Percentiles rank a stretch among this genome's conserved stretches.
phyloP scores from a whole-genome alignment of 2,329 filamentous ascomycete genomes.

The Verticillium zaregamsianum region DNA sequence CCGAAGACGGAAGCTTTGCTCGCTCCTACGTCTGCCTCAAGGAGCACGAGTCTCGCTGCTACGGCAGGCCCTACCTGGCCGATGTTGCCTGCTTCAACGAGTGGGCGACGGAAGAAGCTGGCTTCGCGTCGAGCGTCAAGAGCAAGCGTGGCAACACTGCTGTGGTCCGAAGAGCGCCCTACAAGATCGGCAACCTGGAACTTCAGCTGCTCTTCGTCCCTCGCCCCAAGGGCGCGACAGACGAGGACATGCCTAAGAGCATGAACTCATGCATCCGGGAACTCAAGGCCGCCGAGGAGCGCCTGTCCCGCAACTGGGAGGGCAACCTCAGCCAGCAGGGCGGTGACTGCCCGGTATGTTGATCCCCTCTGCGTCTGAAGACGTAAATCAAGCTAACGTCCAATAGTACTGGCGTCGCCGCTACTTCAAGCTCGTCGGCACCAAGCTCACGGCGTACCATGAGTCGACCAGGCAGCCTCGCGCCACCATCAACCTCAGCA shows the following conservation, averaged over 20 bases:
- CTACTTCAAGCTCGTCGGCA: slow-evolving; percentile 90
- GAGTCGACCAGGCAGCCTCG: slow-evolving; percentile 93
- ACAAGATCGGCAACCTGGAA: slow-evolving; percentile 91
- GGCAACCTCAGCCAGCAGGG: slow-evolving; percentile 93
- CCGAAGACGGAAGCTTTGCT: slow-evolving; percentile 88
- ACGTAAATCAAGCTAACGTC: slow-evolving; percentile 31
- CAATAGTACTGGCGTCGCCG: slow-evolving; percentile 90
- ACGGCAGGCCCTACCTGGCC: slow-evolving; percentile 79
- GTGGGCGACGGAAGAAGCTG: slow-evolving; percentile 86
- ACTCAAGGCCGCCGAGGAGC: slow-evolving; percentile 83
- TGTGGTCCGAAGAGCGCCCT: slow-evolving; percentile 81
- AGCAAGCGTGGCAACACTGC: slow-evolving; percentile 77
- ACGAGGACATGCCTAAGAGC: slow-evolving; percentile 99
- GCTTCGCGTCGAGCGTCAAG: slow-evolving; percentile 80
- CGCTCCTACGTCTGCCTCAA: slow-evolving; percentile 91
- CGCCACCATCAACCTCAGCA: slow-evolving; percentile 93
- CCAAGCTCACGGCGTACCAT: slow-evolving; percentile 91
- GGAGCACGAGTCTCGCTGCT: slow-evolving; percentile 85
- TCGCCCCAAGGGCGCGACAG: slow-evolving; percentile 77
- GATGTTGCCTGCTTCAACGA: slow-evolving; percentile 97
- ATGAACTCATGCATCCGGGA: slow-evolving; percentile 96
- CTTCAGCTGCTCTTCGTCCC: slow-evolving; percentile 93
- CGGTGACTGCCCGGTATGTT: slow-evolving; percentile 90
- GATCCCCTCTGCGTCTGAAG: slow-evolving; percentile 12
- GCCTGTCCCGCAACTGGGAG: slow-evolving; percentile 75